Evolutionary conservation across 2,329 filamentous ascomycete species (phyloP), one percentile per base, ranked within the genome.

Genomic region (Paecilomyces niveus): DNA sequence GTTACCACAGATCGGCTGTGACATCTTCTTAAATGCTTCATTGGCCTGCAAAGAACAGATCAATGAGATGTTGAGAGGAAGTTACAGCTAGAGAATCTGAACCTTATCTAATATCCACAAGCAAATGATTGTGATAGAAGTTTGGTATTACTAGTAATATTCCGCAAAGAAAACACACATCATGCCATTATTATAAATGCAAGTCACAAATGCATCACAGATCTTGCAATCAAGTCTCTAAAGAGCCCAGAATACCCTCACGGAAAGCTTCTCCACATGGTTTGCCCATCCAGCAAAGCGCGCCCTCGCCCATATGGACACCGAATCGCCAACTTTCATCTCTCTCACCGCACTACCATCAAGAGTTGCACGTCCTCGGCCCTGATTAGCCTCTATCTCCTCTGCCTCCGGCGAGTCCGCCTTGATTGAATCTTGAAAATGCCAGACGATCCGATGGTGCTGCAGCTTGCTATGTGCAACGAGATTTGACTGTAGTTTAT

Each of bases 201-300:
- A 29, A 29, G 26, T 5, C 26, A 29, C 26, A 29, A 29, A 29
- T 29, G 7, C 35, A 8, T 5, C 35, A 45, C 9, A 13, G 4
- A 26, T 11, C 29, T 45, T 50, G n/a, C 18, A 54, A n/a, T 54
- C 11, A 13, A 52, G 15, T 7, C 53, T 53, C 61, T 60, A 74
- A 49, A 73, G 61, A 35, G 71, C 72, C 74, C 74, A 76, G 54
- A 71, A 76, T 1, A 76, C 65, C 26, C 71, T 63, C 24, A 73
- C 67, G 9, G 63, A 65, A 45, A 72, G 60, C 5, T 56, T 52
- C 26, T 70, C 56, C 3, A 76, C 71, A 62, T 70, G 58, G 55
- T 76, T 76, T 9, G 54, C 39, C 74, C 74, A 76, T 4, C 67
- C 70, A 0, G 64, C 64, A 60, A 76, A 76, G 26, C 74, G 67